A percentile compares a stretch with the other conserved stretches of the same genome.
These are phyloP conservation scores for Carallia brachiata DNA, from an alignment of 345 rosid species.

Conservation along the genomic window DNA sequence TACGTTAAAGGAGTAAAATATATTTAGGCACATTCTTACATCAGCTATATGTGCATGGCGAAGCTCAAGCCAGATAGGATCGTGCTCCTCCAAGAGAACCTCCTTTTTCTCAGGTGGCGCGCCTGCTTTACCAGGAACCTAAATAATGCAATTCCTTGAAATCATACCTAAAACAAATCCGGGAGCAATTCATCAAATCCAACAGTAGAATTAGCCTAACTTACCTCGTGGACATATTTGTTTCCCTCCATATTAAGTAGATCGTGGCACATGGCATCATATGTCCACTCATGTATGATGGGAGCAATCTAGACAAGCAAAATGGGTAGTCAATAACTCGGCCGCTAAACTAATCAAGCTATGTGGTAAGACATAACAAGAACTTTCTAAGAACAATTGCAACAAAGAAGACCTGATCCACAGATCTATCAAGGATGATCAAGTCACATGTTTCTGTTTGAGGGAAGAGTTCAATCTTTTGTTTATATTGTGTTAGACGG, in stretches of 20 bases:
- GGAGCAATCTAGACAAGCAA: constrained; percentile 79
- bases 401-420: constrained; percentile 73
- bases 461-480: constrained; percentile 73
- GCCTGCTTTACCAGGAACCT: constrained; percentile 81
- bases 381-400: constrained; percentile 11
- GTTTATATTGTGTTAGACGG: constrained; percentile 69
- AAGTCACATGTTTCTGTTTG: constrained; percentile 94
- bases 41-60: constrained; percentile 96
- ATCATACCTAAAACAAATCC: constrained; percentile 30
- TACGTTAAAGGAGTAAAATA: constrained; percentile 9
- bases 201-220: constrained; percentile 21
- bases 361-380: constrained; percentile 6
- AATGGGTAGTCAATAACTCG: constrained; percentile 9
- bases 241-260: constrained; percentile 92
- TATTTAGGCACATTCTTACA: constrained; percentile 48
- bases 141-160: constrained; percentile 32
- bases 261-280: constrained; percentile 99
- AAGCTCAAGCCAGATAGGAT: constrained; percentile 98
- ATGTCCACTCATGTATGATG: constrained; percentile 99
- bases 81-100: constrained; percentile 98
- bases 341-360: constrained; percentile 2
- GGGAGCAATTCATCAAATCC: constrained; percentile 14
- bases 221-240: constrained; percentile 93
- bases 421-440: constrained; percentile 94
- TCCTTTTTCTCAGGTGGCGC: constrained; percentile 91